Evolutionary conservation across 1,284 basidiomycete species (phyloP).

Genomic region (Sporisorium sorghi): DNA sequence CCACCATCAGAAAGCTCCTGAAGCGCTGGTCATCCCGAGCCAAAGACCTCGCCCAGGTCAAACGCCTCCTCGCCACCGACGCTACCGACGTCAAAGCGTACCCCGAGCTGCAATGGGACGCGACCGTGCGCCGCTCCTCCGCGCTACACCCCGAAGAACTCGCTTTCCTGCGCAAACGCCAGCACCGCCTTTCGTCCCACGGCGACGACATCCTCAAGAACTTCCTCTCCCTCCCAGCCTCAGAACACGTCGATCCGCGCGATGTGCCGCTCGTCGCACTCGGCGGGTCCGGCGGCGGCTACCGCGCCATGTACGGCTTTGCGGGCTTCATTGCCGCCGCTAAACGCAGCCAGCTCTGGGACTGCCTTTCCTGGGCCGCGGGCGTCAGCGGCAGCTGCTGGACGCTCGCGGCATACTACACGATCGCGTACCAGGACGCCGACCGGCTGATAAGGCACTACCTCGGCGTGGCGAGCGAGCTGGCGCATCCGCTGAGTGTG

Average conservation of each 20-base stretch:
- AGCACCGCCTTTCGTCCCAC: slow-evolving; percentile 33
- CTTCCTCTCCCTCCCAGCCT: slow-evolving; percentile 53
- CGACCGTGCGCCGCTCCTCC: slow-evolving; percentile 53
- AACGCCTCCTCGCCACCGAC: slow-evolving; percentile 40
- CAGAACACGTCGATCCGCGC: slow-evolving; percentile 62
- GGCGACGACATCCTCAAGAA: slow-evolving; percentile 38
- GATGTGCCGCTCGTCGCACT: slow-evolving; percentile 68
- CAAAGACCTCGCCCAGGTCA: slow-evolving; percentile 55
- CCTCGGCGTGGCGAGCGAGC: slow-evolving; percentile 57
- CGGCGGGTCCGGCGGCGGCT: slow-evolving; percentile 69
- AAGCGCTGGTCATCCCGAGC: slow-evolving; percentile 54
- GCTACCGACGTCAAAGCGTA: slow-evolving; percentile 46
- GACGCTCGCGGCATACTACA: slow-evolving; percentile 65
- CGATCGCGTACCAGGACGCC: slow-evolving; percentile 51
- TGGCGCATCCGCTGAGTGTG: slow-evolving; percentile 63
- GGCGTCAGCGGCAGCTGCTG: slow-evolving; percentile 69
- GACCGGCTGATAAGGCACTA: slow-evolving; percentile 56
- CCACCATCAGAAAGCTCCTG: slow-evolving; percentile 25
- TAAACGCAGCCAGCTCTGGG: slow-evolving; percentile 62
- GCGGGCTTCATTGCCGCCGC: slow-evolving; percentile 60
- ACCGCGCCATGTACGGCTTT: slow-evolving; percentile 66
- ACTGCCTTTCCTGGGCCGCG: slow-evolving; percentile 61
- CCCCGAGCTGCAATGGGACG: slow-evolving; percentile 63
- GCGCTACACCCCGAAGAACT: slow-evolving; percentile 51
- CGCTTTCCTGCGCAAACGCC: slow-evolving; percentile 44